These are phyloP conservation scores for Themeda triandra DNA, from an alignment of 176 grass and related monocot species.

Conservation along the genomic window DNA sequence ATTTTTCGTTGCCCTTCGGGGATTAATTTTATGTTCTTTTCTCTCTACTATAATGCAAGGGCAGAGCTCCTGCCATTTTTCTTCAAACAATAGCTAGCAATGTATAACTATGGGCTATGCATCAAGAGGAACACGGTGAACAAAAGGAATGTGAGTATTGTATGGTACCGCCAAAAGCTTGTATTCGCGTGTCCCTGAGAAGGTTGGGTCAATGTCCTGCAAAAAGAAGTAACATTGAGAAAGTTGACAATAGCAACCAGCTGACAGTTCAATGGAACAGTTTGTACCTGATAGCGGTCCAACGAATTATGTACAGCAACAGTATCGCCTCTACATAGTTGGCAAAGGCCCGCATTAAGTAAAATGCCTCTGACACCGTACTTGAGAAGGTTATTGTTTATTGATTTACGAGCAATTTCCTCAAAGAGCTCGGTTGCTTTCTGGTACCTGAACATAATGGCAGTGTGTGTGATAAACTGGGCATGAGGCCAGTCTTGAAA, in stretches of 20 bases:
- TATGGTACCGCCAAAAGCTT: slow-evolving; percentile 75
- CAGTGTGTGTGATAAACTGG: not conserved
- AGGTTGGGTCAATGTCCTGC: slow-evolving; percentile 88
- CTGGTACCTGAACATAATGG: slow-evolving; percentile 52
- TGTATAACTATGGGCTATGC: not conserved
- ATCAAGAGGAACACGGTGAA: not conserved
- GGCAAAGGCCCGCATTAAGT: slow-evolving; percentile 94
- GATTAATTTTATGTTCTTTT: not conserved
- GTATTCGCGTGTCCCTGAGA: slow-evolving; percentile 89
- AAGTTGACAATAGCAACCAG: slow-evolving; percentile 11
- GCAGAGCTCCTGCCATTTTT: not conserved
- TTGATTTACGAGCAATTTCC: slow-evolving; percentile 68
- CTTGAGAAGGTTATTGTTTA: slow-evolving; percentile 83
- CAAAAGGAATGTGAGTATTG: not conserved
- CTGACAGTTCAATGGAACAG: slow-evolving; percentile 11
- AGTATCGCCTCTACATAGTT: slow-evolving; percentile 80
- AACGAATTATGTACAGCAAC: slow-evolving; percentile 83
- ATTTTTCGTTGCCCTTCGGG: not conserved
- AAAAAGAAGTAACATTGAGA: not conserved
- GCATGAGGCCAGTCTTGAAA: not conserved
- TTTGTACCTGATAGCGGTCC: slow-evolving; percentile 78
- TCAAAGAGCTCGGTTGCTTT: slow-evolving; percentile 88
- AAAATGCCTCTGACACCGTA: slow-evolving; percentile 86
- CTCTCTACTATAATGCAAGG: not conserved
- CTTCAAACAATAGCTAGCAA: not conserved